phyloP scores from a whole-genome alignment of 805 yeast genomes.

The Pichia insulana region DNA sequence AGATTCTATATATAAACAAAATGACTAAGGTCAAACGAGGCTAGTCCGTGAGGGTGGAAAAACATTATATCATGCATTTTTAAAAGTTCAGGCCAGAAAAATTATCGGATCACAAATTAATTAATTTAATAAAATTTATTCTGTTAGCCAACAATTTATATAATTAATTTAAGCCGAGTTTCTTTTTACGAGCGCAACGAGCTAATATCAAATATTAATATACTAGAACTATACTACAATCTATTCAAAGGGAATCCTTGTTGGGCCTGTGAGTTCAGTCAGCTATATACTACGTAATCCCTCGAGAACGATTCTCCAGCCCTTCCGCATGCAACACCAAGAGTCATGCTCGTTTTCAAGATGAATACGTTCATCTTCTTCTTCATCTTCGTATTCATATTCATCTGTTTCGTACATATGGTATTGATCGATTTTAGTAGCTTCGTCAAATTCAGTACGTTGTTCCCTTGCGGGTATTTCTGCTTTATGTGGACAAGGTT shows the following conservation, averaged over 20 bases:
- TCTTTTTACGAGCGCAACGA: not conserved
- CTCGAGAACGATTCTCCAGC: conserved; percentile 8
- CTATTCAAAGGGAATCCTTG: too few relatives aligned
- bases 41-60: too few relatives aligned
- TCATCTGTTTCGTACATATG: conserved; percentile 2
- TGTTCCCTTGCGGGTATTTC: conserved; percentile 12
- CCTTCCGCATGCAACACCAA: conserved; percentile 29
- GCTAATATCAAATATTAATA: too few relatives aligned
- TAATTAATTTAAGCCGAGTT: not conserved
- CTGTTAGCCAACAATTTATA: too few relatives aligned
- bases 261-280: too few relatives aligned
- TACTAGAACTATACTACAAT: too few relatives aligned
- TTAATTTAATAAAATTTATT: too few relatives aligned
- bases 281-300: conserved; percentile 6
- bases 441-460: conserved; percentile 11
- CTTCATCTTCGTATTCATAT: conserved; percentile 12
- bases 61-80: too few relatives aligned
- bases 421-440: conserved; percentile 3
- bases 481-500: conserved; percentile 24
- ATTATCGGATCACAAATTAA: too few relatives aligned
- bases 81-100: too few relatives aligned
- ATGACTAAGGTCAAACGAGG: too few relatives aligned
- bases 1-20: too few relatives aligned
- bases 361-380: conserved; percentile 19
- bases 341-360: conserved; percentile 28